Percentiles rank a stretch among this genome's conserved stretches.
Conservation (phyloP, 2,329 filamentous ascomycete genomes). For the Aspergillus sp. region DNA sequence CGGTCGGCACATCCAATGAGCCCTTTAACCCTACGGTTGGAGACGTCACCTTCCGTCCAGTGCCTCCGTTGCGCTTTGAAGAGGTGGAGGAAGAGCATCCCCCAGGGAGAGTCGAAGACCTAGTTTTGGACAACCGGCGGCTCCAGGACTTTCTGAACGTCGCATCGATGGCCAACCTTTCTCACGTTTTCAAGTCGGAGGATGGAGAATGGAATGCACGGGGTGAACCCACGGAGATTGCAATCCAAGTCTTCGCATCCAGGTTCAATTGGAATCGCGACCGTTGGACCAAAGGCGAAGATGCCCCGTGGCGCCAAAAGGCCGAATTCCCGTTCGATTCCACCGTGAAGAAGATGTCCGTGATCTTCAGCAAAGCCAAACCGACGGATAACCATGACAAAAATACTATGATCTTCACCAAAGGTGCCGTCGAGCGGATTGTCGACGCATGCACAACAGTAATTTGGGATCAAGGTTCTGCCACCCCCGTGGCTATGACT, state of each 20-base stretch:
- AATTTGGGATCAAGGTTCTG: constrained; percentile 40
- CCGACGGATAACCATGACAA: constrained; percentile 12
- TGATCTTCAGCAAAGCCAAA: constrained; percentile 54
- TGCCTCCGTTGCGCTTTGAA: constrained; percentile 23
- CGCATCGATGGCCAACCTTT: constrained; percentile 63
- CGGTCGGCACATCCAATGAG: constrained; percentile 52
- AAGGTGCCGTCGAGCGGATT: constrained; percentile 51
- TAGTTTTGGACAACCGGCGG: constrained; percentile 43
- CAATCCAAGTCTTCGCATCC: constrained; percentile 69
- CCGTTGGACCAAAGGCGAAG: constrained; percentile 31
- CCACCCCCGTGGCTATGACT: constrained; percentile 44
- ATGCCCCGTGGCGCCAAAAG: constrained; percentile 53
- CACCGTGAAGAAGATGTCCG: constrained; percentile 70
- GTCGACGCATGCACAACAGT: constrained; percentile 58
- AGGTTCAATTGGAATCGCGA: constrained; percentile 61
- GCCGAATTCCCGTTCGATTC: constrained; percentile 47
- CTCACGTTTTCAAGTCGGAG: constrained; percentile 58
- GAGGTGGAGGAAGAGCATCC: constrained; percentile 23
- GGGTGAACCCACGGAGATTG: constrained; percentile 68
- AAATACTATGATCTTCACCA: constrained; percentile 10
- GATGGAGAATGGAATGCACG: constrained; percentile 58
- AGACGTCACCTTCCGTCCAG: constrained; percentile 37
- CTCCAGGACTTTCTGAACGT: constrained; percentile 58
- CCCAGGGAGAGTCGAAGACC: constrained; percentile 22
- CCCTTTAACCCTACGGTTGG: constrained; percentile 57